phyloP scores from a whole-genome alignment of 1,284 basidiomycete species.

The Pseudozyma pruni region DNA sequence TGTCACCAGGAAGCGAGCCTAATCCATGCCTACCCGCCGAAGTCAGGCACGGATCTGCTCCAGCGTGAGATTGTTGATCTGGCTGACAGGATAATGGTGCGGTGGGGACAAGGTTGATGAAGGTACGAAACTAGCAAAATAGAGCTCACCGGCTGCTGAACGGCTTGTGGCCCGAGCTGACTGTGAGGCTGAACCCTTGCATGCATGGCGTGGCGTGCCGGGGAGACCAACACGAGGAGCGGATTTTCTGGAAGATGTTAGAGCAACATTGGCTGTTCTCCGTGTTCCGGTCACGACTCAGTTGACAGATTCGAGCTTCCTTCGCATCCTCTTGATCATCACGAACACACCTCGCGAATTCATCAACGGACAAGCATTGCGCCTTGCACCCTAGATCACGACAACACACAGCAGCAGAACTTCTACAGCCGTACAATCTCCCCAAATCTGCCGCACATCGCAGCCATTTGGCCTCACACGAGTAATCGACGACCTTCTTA shows the following conservation, averaged over 20 bases:
- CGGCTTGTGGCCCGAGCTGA: slow-evolving; percentile 4
- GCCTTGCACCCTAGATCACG: no score
- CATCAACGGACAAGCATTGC: neutral
- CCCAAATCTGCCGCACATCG: no score
- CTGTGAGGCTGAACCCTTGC: slow-evolving; percentile 13
- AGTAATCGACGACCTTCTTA: no score
- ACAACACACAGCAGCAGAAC: no score
- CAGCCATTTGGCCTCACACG: no score
- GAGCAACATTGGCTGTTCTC: neutral
- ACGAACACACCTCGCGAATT: neutral
- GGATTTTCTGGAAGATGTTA: neutral
- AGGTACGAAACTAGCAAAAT: neutral
- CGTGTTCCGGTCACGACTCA: no score
- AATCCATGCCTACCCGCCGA: no score
- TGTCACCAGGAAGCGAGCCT: neutral
- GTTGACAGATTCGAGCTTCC: neutral
- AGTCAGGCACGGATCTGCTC: no score
- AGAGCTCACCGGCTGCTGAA: neutral
- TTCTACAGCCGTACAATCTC: no score
- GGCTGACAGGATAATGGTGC: no score
- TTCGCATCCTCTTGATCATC: neutral
- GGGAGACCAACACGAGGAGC: neutral
- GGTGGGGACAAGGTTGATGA: neutral
- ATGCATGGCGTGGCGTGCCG: neutral
- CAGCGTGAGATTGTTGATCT: no score